phyloP scores from a whole-genome alignment of 1,284 basidiomycete genomes.

The Ceratobasidium theobromae region DNA sequence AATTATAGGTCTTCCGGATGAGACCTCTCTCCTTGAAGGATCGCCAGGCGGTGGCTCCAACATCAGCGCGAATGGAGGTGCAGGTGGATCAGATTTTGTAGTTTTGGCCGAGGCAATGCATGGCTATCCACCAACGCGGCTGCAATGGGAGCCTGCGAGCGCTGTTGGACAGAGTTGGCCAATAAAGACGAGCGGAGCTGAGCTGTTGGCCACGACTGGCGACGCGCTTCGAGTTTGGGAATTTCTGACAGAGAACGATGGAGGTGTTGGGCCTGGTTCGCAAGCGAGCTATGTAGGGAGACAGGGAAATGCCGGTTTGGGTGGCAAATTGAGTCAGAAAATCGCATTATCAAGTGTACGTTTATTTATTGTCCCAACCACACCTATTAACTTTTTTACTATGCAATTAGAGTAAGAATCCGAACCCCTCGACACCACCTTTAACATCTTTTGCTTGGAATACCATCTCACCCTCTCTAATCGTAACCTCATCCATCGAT shows the following conservation, averaged over 20 bases:
- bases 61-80: slow-evolving; percentile 24
- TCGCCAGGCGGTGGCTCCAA: slow-evolving; percentile 44
- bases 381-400: slow-evolving; percentile 5
- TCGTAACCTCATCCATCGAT: slow-evolving; percentile 96
- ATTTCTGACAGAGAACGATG: slow-evolving; percentile 54
- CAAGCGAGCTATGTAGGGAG: slow-evolving; percentile 62
- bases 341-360: slow-evolving; percentile 81
- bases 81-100: slow-evolving; percentile 59
- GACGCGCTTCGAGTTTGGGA: slow-evolving; percentile 91
- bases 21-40: slow-evolving; percentile 71
- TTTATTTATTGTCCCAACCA: slow-evolving; percentile 35
- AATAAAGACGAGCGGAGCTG: slow-evolving; percentile 46
- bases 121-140: slow-evolving; percentile 79
- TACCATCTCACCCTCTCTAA: slow-evolving; percentile 78
- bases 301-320: slow-evolving; percentile 43
- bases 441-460: slow-evolving; percentile 97
- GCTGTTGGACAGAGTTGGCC: slow-evolving; percentile 61
- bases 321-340: slow-evolving; percentile 56
- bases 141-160: slow-evolving; percentile 80
- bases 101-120: slow-evolving; percentile 76
- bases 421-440: slow-evolving; percentile 80
- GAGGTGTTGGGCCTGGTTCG: slow-evolving; percentile 55
- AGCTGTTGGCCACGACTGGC: slow-evolving; percentile 86
- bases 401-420: slow-evolving; percentile 85
- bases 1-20: slow-evolving; percentile 78